Evolutionary conservation across 1,284 basidiomycete species (phyloP), one percentile per base, ranked within the genome.

Genomic region (Leccinum fallax): DNA sequence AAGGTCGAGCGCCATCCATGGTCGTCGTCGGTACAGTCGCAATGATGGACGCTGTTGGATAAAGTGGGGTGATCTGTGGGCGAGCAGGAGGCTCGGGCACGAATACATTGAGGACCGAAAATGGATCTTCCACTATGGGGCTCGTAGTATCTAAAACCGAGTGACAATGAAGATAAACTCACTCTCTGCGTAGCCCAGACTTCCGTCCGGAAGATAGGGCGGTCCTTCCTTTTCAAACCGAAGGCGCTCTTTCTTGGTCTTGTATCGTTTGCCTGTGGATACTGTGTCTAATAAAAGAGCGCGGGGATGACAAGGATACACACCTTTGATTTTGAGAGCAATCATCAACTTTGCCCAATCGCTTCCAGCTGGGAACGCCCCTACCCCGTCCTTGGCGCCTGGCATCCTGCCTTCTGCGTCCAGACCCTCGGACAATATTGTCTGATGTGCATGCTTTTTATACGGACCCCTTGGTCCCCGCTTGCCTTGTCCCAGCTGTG

Each of bases 201-300:
- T 92, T 24, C 90, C 90, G 67, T 92, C 89, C 13, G 83, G 69
- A 7, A 79, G 78, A 26, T 81, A 80, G 0, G 90, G 90, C 16
- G 87, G 87, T 0, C 90, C 90, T 62, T 85, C 85, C 63, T 83
- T 87, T 68, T 92, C 90, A 56, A 91, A 81, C 24, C 87, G 80
- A 63, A 92, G 67, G 13, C 90, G 80, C 67, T 92, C 90, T 67
- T 89, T 92, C 77, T 92, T 92, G 1, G 89, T 92, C 59, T 83
- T 84, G 70, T 90, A 90, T 21, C 84, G 82, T 68, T 91, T 92
- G 13, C 88, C 90, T 92, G 5, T 4, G 4, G 2, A 28, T 9
- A 26, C 0, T 3, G 0, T 21, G 5, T 57, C 2, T 48, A 10
- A 19, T 15, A 32, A 26, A 28, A 16, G n/a, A n/a, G 3, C 11